A percentile compares a stretch with the other conserved stretches of the same genome.
Evolutionary conservation across 2,329 filamentous ascomycete genomes (phyloP).

Genomic region (Ceratocystis ficicola): DNA sequence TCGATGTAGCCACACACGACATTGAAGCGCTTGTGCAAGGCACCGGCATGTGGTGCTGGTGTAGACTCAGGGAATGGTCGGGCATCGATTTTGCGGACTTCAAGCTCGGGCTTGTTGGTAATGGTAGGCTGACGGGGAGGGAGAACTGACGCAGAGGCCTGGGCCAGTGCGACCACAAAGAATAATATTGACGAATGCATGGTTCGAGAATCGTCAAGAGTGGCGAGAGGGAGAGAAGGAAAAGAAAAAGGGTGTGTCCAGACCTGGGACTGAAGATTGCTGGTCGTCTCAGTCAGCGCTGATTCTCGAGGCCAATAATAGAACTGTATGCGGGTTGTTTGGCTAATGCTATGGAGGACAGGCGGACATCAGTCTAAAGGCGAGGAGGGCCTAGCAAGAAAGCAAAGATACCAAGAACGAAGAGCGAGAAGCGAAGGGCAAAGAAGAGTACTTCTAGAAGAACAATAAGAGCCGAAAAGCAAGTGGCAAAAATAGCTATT

Average conservation of each 20-base stretch:
- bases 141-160: conserved; percentile 31
- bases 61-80: conserved; percentile 6
- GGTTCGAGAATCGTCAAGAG: conserved; percentile 11
- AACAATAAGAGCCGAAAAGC: conserved; percentile 7
- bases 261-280: neutral
- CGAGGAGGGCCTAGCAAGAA: neutral
- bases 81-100: conserved; percentile 29
- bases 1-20: conserved; percentile 48
- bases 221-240: no score
- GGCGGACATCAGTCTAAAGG: neutral
- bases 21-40: conserved; percentile 68
- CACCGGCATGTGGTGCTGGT: conserved; percentile 39
- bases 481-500: neutral
- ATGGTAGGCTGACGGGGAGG: conserved; percentile 31
- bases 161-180: conserved; percentile 29
- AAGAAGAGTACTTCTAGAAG: neutral
- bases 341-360: neutral
- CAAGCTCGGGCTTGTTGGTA: conserved; percentile 26
- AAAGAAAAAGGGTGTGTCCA: neutral
- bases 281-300: neutral
- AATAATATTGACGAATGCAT: conserved; percentile 30
- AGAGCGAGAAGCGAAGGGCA: conserved; percentile 4
- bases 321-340: neutral
- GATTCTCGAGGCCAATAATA: neutral
- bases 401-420: neutral